A percentile compares a stretch with the other conserved stretches of the same genome.
Evolutionary conservation across 192 early-diverging fungal genomes (phyloP).

Genomic region (Funneliformis geosporum): DNA sequence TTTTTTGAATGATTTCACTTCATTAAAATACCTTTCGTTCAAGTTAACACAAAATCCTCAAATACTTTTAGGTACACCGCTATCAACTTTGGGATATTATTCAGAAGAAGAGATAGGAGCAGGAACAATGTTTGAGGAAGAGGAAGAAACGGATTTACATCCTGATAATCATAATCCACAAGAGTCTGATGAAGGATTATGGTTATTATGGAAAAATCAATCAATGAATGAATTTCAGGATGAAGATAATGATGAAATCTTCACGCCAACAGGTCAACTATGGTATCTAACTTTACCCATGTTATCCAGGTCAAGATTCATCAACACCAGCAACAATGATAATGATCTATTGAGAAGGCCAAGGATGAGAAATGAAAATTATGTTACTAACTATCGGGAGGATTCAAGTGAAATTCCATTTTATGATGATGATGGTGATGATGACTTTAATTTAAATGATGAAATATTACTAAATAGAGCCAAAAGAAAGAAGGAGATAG

Average conservation of each 20-base stretch:
- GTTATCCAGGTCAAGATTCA: not conserved
- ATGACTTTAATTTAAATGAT: not conserved
- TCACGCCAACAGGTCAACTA: not conserved
- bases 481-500: constrained; percentile 6
- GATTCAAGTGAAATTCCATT: not conserved
- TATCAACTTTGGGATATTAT: constrained; percentile 14
- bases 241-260: not conserved
- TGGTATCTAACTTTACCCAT: not conserved
- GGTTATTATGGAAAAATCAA: constrained; percentile 21
- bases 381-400: not conserved
- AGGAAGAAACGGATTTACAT: not conserved
- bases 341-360: not conserved
- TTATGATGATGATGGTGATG: not conserved
- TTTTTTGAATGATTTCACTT: too few relatives aligned
- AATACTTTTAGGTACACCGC: not conserved
- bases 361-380: not conserved
- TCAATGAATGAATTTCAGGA: not conserved
- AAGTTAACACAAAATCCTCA: too few relatives aligned
- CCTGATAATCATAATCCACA: not conserved
- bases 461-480: constrained; percentile 2
- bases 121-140: not conserved
- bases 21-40: too few relatives aligned
- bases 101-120: not conserved
- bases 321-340: not conserved
- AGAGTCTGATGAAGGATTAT: constrained; percentile 31